Conservation (phyloP, 164 flowering plant species). For the Cinnamomum chago region DNA sequence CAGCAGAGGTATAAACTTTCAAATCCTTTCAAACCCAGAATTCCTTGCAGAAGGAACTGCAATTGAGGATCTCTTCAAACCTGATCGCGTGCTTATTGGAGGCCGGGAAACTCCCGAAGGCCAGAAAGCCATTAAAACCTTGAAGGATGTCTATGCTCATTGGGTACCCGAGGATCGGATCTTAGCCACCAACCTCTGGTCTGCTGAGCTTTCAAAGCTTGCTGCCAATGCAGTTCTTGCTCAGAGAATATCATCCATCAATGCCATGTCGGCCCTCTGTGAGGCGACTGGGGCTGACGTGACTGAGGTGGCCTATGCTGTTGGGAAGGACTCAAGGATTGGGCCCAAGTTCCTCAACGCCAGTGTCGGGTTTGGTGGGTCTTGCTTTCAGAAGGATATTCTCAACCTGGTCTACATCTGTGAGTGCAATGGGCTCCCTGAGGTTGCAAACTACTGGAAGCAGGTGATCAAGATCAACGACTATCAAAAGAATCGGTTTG, state of each 20-base stretch:
- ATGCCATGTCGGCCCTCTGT: conserved; percentile 95
- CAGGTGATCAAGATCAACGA: conserved; percentile 86
- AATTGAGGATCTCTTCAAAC: conserved; percentile 65
- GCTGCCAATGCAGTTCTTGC: conserved; percentile 95
- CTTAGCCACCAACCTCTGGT: conserved; percentile 81
- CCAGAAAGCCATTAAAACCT: conserved; percentile 59
- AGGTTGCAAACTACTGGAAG: conserved; percentile 88
- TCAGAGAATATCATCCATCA: conserved; percentile 81
- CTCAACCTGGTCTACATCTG: conserved; percentile 87
- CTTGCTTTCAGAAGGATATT: conserved; percentile 92
- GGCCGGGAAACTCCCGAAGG: conserved; percentile 92
- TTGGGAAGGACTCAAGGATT: conserved; percentile 74
- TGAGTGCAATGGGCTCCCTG: conserved; percentile 86
- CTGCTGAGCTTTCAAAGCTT: conserved; percentile 89
- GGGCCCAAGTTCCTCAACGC: conserved; percentile 82
- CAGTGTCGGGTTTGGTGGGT: conserved; percentile 90
- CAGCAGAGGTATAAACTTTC: conserved; percentile 77
- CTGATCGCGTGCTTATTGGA: conserved; percentile 89
- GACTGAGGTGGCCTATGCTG: conserved; percentile 62
- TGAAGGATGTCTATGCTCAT: conserved; percentile 70
- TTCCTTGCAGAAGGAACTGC: conserved; percentile 96
- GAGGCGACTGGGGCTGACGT: conserved; percentile 92
- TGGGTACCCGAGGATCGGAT: conserved; percentile 86
- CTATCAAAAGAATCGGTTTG: conserved; percentile 83
- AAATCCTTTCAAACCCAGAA: conserved; percentile 86